Percentiles rank a stretch among this genome's conserved stretches.
These are phyloP conservation scores for Cladophialophora bantiana DNA, from an alignment of 2,329 filamentous ascomycete species.

Conservation along the genomic window DNA sequence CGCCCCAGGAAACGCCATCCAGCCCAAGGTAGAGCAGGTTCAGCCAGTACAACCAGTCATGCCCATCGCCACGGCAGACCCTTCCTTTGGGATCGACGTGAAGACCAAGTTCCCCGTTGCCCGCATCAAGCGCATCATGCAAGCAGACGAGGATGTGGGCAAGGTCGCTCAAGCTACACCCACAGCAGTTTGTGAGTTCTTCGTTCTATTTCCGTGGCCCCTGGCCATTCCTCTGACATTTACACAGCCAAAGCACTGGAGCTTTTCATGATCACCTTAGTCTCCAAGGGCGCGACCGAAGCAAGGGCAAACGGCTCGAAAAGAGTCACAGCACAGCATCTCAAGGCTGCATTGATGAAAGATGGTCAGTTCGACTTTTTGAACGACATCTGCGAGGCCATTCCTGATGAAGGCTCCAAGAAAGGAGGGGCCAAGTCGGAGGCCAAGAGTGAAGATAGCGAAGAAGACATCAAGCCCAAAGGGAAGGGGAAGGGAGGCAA, in stretches of 20 bases:
- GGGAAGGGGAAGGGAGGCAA: slow-evolving; percentile 34
- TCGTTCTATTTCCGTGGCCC: slow-evolving; percentile 26
- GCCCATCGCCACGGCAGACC: slow-evolving; percentile 31
- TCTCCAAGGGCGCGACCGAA: slow-evolving; percentile 84
- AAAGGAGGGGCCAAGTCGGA: slow-evolving; percentile 39
- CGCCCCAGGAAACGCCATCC: slow-evolving; percentile 17
- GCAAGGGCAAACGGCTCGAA: slow-evolving; percentile 76
- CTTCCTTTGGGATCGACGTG: slow-evolving; percentile 71
- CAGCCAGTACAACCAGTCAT: slow-evolving; percentile 24
- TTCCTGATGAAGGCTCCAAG: slow-evolving; percentile 63
- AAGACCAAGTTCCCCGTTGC: slow-evolving; percentile 97
- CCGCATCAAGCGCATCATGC: slow-evolving; percentile 98
- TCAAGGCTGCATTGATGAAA: slow-evolving; percentile 86
- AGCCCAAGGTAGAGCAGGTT: slow-evolving; percentile 21
- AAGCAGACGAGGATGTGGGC: slow-evolving; percentile 96
- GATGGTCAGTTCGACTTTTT: slow-evolving; percentile 96
- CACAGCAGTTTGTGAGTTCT: slow-evolving; percentile 77
- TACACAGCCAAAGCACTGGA: slow-evolving; percentile 85
- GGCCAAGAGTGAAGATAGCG: slow-evolving; percentile 38
- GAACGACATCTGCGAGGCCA: slow-evolving; percentile 85
- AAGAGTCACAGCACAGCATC: slow-evolving; percentile 85
- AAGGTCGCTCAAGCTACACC: slow-evolving; percentile 98
- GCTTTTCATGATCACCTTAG: slow-evolving; percentile 95
- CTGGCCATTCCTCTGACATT: slow-evolving; percentile 28
- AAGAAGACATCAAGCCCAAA: slow-evolving; percentile 36